phyloP scores from a whole-genome alignment of 176 grass and related monocot genomes.

The Aegilops tauschii region DNA sequence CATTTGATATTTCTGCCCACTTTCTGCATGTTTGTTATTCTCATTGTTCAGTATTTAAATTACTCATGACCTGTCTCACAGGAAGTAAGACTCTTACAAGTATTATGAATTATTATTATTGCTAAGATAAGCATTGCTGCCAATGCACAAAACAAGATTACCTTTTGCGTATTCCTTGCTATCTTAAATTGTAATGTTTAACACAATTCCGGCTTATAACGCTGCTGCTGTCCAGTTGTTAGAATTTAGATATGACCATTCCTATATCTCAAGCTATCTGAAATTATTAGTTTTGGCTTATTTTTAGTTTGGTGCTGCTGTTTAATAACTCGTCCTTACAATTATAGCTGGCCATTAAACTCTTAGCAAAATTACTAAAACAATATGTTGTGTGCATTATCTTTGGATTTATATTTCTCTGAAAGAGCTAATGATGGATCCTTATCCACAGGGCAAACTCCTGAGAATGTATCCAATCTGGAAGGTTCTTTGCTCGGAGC shows the following conservation, averaged over 20 bases:
- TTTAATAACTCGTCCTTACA: background rate
- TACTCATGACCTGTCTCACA: background rate
- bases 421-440: conserved; percentile 7
- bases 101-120: background rate
- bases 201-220: background rate
- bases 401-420: conserved; percentile 5
- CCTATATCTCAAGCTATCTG: background rate
- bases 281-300: background rate
- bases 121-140: background rate
- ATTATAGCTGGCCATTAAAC: background rate
- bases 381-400: background rate
- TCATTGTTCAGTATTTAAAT: background rate
- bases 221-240: background rate
- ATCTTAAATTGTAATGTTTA: background rate
- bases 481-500: conserved; percentile 70
- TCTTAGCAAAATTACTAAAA: conserved; percentile 5
- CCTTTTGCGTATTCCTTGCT: conserved; percentile 1
- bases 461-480: conserved; percentile 52
- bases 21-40: background rate
- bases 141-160: background rate
- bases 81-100: background rate
- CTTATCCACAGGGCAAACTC: conserved; percentile 59
- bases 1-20: background rate
- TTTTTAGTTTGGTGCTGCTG: background rate
- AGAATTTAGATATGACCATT: background rate